phyloP scores from a whole-genome alignment of 768 basidiomycete genomes.

The Vararia minispora region DNA sequence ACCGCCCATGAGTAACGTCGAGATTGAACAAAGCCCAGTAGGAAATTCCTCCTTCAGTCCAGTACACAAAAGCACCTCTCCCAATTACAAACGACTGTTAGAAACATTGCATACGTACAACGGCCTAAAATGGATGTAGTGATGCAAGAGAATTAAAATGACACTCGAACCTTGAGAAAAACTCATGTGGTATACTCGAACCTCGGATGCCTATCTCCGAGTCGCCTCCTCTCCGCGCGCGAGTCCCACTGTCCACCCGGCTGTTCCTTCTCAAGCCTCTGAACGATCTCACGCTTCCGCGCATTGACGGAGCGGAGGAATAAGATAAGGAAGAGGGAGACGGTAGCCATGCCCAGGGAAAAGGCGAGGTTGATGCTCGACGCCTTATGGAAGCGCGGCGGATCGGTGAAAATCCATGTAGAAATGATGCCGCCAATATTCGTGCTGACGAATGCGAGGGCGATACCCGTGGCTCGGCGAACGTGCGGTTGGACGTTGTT shows the following conservation, averaged over 20 bases:
- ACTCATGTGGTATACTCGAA: conserved; percentile 14
- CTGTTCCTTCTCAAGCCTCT: not conserved
- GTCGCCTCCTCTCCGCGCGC: conserved; percentile 4
- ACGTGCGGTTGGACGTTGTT: conserved; percentile 23
- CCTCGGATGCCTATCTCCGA: conserved; percentile 13
- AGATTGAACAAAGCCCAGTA: too few relatives aligned
- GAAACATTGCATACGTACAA: too few relatives aligned
- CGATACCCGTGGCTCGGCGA: conserved; percentile 20
- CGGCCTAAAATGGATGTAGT: too few relatives aligned
- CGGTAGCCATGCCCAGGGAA: conserved; percentile 3
- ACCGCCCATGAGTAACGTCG: too few relatives aligned
- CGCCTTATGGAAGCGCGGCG: conserved; percentile 11
- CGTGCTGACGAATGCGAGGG: conserved; percentile 15
- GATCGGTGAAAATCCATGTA: conserved; percentile 7
- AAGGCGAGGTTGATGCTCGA: conserved; percentile 9
- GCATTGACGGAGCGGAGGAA: conserved; percentile 6
- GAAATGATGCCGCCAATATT: conserved; percentile 12
- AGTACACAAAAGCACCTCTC: too few relatives aligned
- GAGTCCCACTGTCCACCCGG: conserved; percentile 11
- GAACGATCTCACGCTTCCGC: conserved; percentile 5
- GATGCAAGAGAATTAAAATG: too few relatives aligned
- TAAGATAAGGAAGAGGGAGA: conserved; percentile 1
- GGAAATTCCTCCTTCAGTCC: too few relatives aligned
- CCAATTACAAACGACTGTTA: too few relatives aligned
- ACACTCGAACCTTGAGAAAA: too few relatives aligned